Percentiles rank a stretch among this genome's conserved stretches.
Evolutionary conservation across 345 rosid genomes (phyloP).

Genomic region (Rhizophora mangle): DNA sequence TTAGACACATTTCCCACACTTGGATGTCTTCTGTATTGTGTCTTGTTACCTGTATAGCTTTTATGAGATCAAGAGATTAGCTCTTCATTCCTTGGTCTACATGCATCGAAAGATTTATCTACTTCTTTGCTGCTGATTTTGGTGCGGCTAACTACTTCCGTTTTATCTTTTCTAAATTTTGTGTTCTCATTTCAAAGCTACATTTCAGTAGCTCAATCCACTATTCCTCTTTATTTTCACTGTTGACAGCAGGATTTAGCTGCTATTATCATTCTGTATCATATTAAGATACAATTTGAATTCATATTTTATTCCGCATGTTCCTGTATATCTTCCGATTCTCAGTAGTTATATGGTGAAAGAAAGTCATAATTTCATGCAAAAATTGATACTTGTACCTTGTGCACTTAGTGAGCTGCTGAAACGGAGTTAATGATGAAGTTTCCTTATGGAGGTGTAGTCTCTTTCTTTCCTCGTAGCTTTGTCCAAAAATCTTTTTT

Average conservation of each 20-base stretch:
- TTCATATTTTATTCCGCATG: too few relatives aligned
- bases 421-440: constrained; percentile 87
- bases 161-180: not conserved
- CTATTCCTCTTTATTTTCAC: too few relatives aligned
- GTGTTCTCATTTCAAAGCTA: too few relatives aligned
- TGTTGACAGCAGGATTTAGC: not conserved
- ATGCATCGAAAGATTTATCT: constrained; percentile 88
- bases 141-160: constrained; percentile 61
- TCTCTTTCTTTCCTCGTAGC: constrained; percentile 2
- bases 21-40: not conserved
- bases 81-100: not conserved
- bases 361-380: too few relatives aligned
- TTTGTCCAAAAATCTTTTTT: not conserved
- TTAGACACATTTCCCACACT: too few relatives aligned
- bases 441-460: constrained; percentile 85
- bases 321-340: too few relatives aligned
- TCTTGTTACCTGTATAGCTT: not conserved
- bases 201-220: too few relatives aligned
- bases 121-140: constrained; percentile 89
- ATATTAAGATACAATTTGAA: too few relatives aligned
- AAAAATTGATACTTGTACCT: not conserved
- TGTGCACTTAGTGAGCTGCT: constrained; percentile 72
- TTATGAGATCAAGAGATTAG: not conserved
- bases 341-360: not conserved
- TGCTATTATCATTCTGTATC: not conserved